Evolutionary conservation across 768 basidiomycete genomes (phyloP).

Genomic region (Suillus variegatus): DNA sequence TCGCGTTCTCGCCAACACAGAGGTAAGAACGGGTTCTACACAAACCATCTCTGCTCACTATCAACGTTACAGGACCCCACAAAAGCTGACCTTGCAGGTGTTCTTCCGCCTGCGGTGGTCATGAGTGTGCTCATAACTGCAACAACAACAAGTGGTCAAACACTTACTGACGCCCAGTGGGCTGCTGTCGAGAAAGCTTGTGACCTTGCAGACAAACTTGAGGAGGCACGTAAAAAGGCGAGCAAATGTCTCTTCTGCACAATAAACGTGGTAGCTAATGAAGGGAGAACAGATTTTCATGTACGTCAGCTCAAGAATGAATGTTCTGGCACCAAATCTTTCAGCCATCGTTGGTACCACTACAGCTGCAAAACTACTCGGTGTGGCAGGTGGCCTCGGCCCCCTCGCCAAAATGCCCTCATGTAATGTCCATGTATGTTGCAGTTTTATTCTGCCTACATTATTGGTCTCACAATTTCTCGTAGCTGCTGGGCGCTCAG

Average conservation of each 20-base stretch:
- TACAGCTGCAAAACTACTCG: conserved; percentile 96
- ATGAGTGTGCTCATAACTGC: conserved; percentile 97
- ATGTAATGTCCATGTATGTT: conserved; percentile 89
- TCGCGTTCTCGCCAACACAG: conserved; percentile 81
- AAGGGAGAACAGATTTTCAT: conserved; percentile 77
- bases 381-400: conserved; percentile 91
- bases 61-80: conserved; percentile 69
- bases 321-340: conserved; percentile 96
- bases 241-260: conserved; percentile 8
- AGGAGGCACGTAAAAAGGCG: conserved; percentile 89
- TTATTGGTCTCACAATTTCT: not conserved
- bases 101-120: conserved; percentile 86
- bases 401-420: conserved; percentile 93
- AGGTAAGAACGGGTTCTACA: conserved; percentile 42
- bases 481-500: conserved; percentile 89
- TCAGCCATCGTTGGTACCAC: conserved; percentile 98
- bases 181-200: conserved; percentile 80
- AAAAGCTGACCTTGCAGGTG: conserved; percentile 76
- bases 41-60: conserved; percentile 5
- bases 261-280: conserved; percentile 3
- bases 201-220: conserved; percentile 84
- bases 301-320: conserved; percentile 99
- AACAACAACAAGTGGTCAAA: conserved; percentile 82
- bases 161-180: conserved; percentile 73
- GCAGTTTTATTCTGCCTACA: not conserved